A percentile compares a stretch with the other conserved stretches of the same genome.
phyloP scores from a whole-genome alignment of 768 basidiomycete species.

The Leccinum incarnatum region DNA sequence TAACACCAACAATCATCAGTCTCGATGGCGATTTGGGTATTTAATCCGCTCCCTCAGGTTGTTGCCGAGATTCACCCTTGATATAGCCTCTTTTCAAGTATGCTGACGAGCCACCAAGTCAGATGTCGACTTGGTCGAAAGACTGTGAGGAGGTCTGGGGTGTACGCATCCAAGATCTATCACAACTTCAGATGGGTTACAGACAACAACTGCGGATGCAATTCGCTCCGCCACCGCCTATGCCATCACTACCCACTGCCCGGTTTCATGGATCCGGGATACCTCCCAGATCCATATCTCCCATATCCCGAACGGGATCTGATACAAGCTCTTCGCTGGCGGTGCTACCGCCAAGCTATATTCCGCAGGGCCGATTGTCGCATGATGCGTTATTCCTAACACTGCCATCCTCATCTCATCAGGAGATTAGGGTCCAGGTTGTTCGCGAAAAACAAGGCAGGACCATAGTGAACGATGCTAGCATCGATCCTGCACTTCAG shows the following conservation, averaged over 20 bases:
- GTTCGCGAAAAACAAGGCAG: slow-evolving; percentile 26
- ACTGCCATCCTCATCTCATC: slow-evolving; percentile 12
- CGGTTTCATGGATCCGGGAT: slow-evolving; percentile 13
- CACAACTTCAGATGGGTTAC: slow-evolving; percentile 25
- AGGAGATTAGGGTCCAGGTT: slow-evolving; percentile 18
- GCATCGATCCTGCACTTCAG: slow-evolving; percentile 35
- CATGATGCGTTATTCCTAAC: slow-evolving; percentile 37
- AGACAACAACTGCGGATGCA: slow-evolving; percentile 18
- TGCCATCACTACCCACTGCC: slow-evolving; percentile 3
- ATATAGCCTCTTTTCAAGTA: slow-evolving; percentile 66
- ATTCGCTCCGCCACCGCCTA: slow-evolving; percentile 26
- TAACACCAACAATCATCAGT: slow-evolving; percentile 40
- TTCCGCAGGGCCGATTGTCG: slow-evolving; percentile 33
- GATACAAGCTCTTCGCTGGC: slow-evolving; percentile 17
- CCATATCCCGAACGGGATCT: slow-evolving; percentile 18
- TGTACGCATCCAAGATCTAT: slow-evolving; percentile 50
- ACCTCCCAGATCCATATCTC: slow-evolving; percentile 19
- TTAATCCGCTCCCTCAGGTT: slow-evolving; percentile 29
- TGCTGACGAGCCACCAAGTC: slow-evolving; percentile 50
- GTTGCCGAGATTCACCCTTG: slow-evolving; percentile 13
- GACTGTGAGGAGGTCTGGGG: slow-evolving; percentile 71
- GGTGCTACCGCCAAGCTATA: slow-evolving; percentile 29
- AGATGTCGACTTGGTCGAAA: slow-evolving; percentile 55
- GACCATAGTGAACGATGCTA: slow-evolving; percentile 24
- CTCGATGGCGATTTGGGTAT: slow-evolving; percentile 61